phyloP scores from a whole-genome alignment of 1,284 basidiomycete species.

The Tetrapyrgos nigripes region DNA sequence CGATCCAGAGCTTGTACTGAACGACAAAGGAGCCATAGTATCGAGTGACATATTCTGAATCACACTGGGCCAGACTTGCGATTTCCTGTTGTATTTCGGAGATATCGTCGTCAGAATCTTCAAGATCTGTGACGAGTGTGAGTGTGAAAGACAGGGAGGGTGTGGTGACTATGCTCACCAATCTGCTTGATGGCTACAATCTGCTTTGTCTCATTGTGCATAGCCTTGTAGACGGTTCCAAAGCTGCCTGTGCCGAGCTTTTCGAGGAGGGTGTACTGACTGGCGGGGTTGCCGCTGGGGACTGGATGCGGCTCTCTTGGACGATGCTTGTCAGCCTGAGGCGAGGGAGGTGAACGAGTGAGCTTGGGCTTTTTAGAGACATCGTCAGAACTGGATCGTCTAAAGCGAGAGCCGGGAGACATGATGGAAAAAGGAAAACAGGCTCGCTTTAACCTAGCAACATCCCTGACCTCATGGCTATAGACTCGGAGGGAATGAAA shows the following conservation, averaged over 20 bases:
- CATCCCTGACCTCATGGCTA: constrained; percentile 33
- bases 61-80: constrained; percentile 92
- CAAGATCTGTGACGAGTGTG: constrained; percentile 61
- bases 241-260: constrained; percentile 98
- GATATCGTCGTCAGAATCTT: constrained; percentile 94
- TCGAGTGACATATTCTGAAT: constrained; percentile 94
- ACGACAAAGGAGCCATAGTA: constrained; percentile 98
- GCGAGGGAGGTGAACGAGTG: constrained; percentile 56
- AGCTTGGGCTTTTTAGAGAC: constrained; percentile 41
- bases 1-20: constrained; percentile 98
- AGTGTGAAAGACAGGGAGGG: constrained; percentile 11
- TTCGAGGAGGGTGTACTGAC: constrained; percentile 92
- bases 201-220: constrained; percentile 92
- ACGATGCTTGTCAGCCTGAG: constrained; percentile 46
- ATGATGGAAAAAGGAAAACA: constrained; percentile 40
- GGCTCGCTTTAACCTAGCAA: constrained; percentile 9
- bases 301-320: constrained; percentile 69
- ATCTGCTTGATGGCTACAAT: constrained; percentile 99
- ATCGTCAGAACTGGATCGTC: constrained; percentile 49
- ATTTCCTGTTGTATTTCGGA: constrained; percentile 98
- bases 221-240: constrained; percentile 95
- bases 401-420: constrained; percentile 52
- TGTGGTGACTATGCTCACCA: constrained; percentile 51
- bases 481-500: not conserved
- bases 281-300: constrained; percentile 80